Evolutionary conservation across 2,329 filamentous ascomycete genomes (phyloP), one percentile per base, ranked within the genome.

Genomic region (Nigrospora osmanthi): DNA sequence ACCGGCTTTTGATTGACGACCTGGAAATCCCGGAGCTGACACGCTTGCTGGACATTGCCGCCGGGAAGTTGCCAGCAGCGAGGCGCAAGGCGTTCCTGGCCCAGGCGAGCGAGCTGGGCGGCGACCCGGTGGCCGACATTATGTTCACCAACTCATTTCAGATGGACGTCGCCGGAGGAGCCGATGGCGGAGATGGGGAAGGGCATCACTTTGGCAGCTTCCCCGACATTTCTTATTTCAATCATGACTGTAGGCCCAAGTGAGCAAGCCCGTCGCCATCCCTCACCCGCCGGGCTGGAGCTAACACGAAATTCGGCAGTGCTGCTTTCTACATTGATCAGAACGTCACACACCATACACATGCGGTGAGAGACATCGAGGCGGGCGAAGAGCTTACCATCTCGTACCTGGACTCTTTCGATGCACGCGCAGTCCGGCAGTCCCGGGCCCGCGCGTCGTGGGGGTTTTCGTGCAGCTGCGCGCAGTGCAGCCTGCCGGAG

Each of bases 181-280:
- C 5, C 23, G 23, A 28, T 28, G 23, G 23, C 23, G 34, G 50
- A 11, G 39, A 32, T 10, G 12, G 45, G 11, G 47, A 47, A 35
- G 43, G 50, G 31, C 47, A 44, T 35, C 44, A 56, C 38, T 47
- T 56, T 48, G 55, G 54, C 11, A 58, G 55, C 39, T 69, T 65
- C 30, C 66, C 67, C 0, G 66, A 68, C 46, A 62, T 66, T 0
- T 60, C 58, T 17, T 49, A 65, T 16, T 48, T 68, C 32, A 70
- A 70, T 47, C 68, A 70, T 49, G 67, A 62, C 31, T 70, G 68
- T 45, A 65, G 64, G 42, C 65, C 67, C 1, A 68, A 68, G 53
- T 55, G 44, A 48, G 53, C 43, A 17, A 11, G 13, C 31, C 23
- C 7, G 15, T 31, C n/a, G 15, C n/a, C 12, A n/a, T n/a, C n/a